These are phyloP conservation scores for Collybia mongolica DNA, from an alignment of 768 basidiomycete genomes.

Conservation along the genomic window DNA sequence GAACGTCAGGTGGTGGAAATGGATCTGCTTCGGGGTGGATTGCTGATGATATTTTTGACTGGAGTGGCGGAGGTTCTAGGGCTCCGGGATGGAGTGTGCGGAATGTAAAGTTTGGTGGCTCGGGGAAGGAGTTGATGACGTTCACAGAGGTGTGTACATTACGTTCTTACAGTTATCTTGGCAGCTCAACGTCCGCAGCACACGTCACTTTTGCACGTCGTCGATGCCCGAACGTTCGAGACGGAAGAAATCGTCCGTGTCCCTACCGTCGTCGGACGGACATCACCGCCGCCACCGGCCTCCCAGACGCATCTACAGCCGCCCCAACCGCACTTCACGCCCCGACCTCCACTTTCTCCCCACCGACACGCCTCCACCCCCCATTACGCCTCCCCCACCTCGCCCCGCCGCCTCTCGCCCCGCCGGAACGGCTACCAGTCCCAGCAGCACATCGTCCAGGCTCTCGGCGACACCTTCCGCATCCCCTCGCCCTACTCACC, in stretches of 20 bases:
- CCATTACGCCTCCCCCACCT: conserved; percentile 4
- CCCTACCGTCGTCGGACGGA: conserved; percentile 35
- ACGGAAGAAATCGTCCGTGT: conserved; percentile 67
- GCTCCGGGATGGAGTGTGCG: conserved; percentile 85
- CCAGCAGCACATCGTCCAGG: conserved; percentile 39
- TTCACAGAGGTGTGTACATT: conserved; percentile 77
- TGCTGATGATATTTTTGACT: conserved; percentile 67
- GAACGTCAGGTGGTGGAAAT: conserved; percentile 25
- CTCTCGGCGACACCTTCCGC: conserved; percentile 61
- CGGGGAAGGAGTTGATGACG: conserved; percentile 73
- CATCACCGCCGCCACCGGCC: conserved; percentile 8
- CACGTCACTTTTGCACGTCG: conserved; percentile 75
- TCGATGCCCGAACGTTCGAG: conserved; percentile 88
- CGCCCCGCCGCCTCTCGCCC: conserved; percentile 3
- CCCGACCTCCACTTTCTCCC: conserved; percentile 6
- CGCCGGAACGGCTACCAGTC: conserved; percentile 5
- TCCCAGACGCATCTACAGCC: conserved; percentile 6
- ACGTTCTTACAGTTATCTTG: background rate
- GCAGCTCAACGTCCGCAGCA: conserved; percentile 48
- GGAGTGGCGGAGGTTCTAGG: conserved; percentile 52
- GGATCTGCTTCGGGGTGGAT: conserved; percentile 51
- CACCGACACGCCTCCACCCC: background rate
- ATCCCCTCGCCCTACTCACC: conserved; percentile 40
- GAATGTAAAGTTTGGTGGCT: conserved; percentile 80
- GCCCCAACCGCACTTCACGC: background rate